phyloP scores from a whole-genome alignment of 768 basidiomycete species.

The Trametes cinnabarina region DNA sequence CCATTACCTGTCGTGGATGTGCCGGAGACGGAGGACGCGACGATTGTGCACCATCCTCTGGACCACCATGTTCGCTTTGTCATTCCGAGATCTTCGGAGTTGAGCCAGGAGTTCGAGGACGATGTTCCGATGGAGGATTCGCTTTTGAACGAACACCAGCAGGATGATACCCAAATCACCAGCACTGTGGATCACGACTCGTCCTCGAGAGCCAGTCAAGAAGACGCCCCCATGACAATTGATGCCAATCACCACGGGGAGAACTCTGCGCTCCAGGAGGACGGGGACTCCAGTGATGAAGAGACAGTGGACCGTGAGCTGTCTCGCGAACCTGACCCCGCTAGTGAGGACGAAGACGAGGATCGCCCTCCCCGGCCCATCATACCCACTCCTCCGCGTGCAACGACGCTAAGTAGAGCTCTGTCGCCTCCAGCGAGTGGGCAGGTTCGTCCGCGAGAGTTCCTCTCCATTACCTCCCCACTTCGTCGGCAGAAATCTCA shows the following conservation, averaged over 20 bases:
- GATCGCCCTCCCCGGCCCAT: conserved; percentile 1
- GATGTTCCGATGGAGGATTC: conserved; percentile 14
- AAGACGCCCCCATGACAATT: not conserved
- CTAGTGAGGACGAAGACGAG: conserved; percentile 24
- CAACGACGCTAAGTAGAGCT: not conserved
- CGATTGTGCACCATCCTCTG: conserved; percentile 33
- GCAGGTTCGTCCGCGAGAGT: not conserved
- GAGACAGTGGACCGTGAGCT: conserved; percentile 36
- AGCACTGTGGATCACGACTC: no score
- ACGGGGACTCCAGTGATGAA: conserved; percentile 24
- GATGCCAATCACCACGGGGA: not conserved
- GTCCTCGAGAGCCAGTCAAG: not conserved
- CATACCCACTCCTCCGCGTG: not conserved
- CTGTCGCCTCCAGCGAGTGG: conserved; percentile 1
- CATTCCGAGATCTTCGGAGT: conserved; percentile 20
- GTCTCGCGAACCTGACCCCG: conserved; percentile 28
- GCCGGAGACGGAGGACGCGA: conserved; percentile 64
- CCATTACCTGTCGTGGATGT: conserved; percentile 15
- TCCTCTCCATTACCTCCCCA: conserved; percentile 12
- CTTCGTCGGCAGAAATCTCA: conserved; percentile 13
- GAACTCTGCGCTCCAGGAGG: conserved; percentile 23
- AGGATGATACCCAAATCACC: not conserved
- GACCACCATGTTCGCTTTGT: conserved; percentile 12
- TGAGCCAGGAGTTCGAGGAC: not conserved
- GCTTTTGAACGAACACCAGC: conserved; percentile 14